Base-by-base conservation (phyloP, 306 rosid species). In the Ziziphus jujuba region DNA sequence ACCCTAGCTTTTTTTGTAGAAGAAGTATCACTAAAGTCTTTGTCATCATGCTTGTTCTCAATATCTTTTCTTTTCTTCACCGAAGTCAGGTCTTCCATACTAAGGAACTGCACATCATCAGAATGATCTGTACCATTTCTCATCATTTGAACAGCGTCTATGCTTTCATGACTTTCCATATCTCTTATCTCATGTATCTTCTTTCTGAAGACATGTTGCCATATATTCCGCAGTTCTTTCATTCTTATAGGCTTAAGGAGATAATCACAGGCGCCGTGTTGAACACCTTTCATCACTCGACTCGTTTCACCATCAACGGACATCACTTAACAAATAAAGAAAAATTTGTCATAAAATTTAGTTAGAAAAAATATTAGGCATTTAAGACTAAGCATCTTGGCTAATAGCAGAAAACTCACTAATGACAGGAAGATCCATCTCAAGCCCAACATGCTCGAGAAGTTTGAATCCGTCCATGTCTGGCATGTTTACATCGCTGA, bases 381-480 rank as follows among this genome's bases (percentile, higher is more conserved):
- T 70, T 47, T 72, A 84, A 61, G 59, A 64, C 35, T 80, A 72
- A 70, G 59, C 61, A 63, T 68, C 35, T 61, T 75, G 33, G 65
- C 47, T 53, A 65, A 72, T 58, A 78, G 72, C 58, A 82, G 81
- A 76, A 84, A 75, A 90, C 95, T 85, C 74, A 95, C 99, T 95
- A 7, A 90, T 90, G 45, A 95, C 96, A 17, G 99, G 99, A 75
- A 95, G 97, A 86, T 95, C 99, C 99, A 95, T 95, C 83, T 95
- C 99, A 38, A 95, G 91, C 66, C 99, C 99, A 54, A 95, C 97
- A 79, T 85, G 97, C 91, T 95, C 99, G 0, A 95, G 99, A 50
- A 95, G 99, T 60, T 85, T 95, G 72, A 95, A 95, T n/a, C 99
- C 99, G 44, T 95, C 99, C 99, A 95, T 95, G 82, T 95, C 99